Evolutionary conservation across 2,329 filamentous ascomycete species (phyloP), one percentile per base, ranked within the genome.

Genomic region (Aspergillus chevalieri): DNA sequence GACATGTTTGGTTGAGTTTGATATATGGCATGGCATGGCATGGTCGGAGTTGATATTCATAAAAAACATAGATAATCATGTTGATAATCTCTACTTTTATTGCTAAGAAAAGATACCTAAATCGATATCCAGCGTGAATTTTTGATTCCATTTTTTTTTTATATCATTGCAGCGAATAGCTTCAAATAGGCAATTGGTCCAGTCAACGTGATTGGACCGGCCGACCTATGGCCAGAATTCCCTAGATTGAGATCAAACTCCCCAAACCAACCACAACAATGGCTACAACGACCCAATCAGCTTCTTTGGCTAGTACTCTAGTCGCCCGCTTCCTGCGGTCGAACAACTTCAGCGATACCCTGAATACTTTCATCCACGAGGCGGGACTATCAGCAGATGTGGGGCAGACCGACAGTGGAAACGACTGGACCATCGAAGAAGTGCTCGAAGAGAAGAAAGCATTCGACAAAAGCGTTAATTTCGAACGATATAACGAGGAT

Each of bases 1-100:
- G 87, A 91, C 69, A 73, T 87, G 55, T 91, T 89, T 64, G 75
- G 78, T 53, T 89, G 67, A 78, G 24, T 28, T 39, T 17, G 36
- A 21, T 41, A 9, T 41, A n/a, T 30, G 26, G 10, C 26, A 30
- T 30, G 26, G 26, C 26, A 30, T 30, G 26, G 24, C 24, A 26
- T 26, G 36, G 17, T 19, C 6, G 17, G 15, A 21, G 17, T 12
- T 19, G 21, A 41, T 19, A 19, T 41, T 12, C 10, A 41, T 19
- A 41, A 41, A 19, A 17, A 41, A 41, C 19, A 6, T 19, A 21
- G 17, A 22, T 21, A 38, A 38, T 28, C 10, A 22, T 30, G 21
- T 26, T 34, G 21, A 41, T 41, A 41, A 17, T 41, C 38, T 22
- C 38, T 41, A 41, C 38, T 41, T 41, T 41, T 19, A 30, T 30